Base-by-base conservation (phyloP, 495 filamentous ascomycete genomes). In the Penicillium canariense region DNA sequence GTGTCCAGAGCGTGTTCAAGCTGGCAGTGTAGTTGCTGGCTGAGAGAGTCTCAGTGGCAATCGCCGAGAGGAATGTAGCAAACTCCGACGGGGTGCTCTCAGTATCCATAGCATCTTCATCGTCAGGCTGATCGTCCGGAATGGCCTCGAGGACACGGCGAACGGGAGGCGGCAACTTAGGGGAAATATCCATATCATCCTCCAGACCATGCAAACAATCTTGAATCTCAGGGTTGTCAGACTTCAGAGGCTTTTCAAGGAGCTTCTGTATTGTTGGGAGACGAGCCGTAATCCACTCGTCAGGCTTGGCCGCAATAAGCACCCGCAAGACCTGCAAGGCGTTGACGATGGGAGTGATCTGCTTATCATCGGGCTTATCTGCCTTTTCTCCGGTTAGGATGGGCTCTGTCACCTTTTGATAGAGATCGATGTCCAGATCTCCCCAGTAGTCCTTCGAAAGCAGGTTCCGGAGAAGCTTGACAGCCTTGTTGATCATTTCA, bases 401-500 rank as follows among this genome's bases (percentile, higher is more conserved):
- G 2, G 84, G 83, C 54, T 97, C 93, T 6, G 90, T 96, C 48
- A 91, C 84, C 55, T 91, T 94, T 11, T 88, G 88, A 59, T 96
- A 93, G 32, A 96, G 76, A 61, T 97, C 94, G 36, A 97, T 77
- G 30, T 96, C 91, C 23, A 97, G 74, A 62, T 97, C 94, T 22
- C 84, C 87, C 95, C 95, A 99, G 66, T 88, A 95, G 17, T 86
- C 83, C 17, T 90, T 87, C 40, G 90, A 89, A 14, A 99, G 79
- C 35, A 99, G 84, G 62, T 90, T 89, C 58, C 88, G 80, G n/a
- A 99, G 77, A 34, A 99, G 78, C 4, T 83, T 68, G 48, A 97
- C 76, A 0, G 91, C 87, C 67, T 91, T 96, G 71, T 84, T 90
- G 63, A 87, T 85, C 67, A 96, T 86, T 15, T 97, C 94, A 10